Percentiles rank a stretch among this genome's conserved stretches.
Evolutionary conservation across 1,284 basidiomycete species (phyloP).

Genomic region (Malassezia obtusa): DNA sequence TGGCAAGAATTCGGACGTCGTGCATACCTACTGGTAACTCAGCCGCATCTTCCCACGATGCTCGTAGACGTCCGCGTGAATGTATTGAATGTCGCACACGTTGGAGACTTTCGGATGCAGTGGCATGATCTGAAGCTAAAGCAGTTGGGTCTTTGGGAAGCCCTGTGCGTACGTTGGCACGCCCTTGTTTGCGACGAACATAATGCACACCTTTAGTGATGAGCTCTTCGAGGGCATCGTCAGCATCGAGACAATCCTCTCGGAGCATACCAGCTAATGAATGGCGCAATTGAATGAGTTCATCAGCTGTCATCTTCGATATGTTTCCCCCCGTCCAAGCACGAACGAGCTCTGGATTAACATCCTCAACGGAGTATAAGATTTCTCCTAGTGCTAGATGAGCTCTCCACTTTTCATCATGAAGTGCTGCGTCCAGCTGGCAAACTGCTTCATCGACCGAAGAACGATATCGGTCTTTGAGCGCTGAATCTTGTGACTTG

Average conservation of each 20-base stretch:
- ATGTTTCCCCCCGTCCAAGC: constrained; percentile 3
- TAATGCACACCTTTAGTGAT: constrained; percentile 8
- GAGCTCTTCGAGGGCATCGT: constrained; percentile 14
- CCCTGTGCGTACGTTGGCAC: background rate
- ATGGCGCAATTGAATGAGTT: constrained; percentile 5
- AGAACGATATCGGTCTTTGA: background rate
- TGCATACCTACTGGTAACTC: background rate
- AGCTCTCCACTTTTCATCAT: constrained; percentile 3
- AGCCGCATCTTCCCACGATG: background rate
- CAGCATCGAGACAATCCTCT: background rate
- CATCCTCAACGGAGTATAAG: background rate
- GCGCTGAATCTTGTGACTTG: background rate
- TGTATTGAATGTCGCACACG: background rate
- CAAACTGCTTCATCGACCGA: constrained; percentile 6
- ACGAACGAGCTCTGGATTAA: background rate
- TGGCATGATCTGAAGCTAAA: background rate
- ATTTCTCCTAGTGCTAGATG: background rate
- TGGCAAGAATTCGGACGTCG: background rate
- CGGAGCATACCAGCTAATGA: background rate
- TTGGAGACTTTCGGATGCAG: background rate
- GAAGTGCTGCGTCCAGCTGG: constrained; percentile 11
- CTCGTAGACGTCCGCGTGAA: background rate
- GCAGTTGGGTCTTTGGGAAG: background rate
- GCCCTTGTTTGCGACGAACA: background rate
- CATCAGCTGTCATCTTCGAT: constrained; percentile 2